Evolutionary conservation across 306 rosid genomes (phyloP).

Genomic region (Styphnolobium japonicum): DNA sequence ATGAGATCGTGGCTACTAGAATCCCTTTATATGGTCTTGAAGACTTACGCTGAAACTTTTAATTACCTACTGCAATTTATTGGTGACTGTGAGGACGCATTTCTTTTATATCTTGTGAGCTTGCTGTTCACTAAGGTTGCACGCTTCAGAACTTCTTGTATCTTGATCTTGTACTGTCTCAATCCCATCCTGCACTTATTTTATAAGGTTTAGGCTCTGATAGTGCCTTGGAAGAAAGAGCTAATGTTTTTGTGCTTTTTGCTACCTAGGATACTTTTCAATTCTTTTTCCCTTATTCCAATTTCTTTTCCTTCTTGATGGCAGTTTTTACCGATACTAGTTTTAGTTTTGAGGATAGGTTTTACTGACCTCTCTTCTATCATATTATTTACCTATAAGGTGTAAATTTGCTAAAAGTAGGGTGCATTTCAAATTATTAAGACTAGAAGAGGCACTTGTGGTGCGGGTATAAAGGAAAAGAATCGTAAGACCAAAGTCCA

Average conservation of each 20-base stretch:
- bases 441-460: background rate
- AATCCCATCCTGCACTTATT: background rate
- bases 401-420: background rate
- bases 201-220: background rate
- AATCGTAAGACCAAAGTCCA: background rate
- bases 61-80: background rate
- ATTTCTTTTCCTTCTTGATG: background rate
- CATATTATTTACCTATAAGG: background rate
- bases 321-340: background rate
- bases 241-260: background rate
- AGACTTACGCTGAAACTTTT: background rate
- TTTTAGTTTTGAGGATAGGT: slow-evolving; percentile 13
- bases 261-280: background rate
- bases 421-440: background rate
- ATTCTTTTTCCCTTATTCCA: background rate
- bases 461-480: background rate
- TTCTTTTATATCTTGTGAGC: background rate
- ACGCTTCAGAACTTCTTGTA: background rate
- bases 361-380: background rate
- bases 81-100: background rate
- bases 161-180: background rate
- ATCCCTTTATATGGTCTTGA: background rate
- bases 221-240: background rate
- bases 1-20: background rate
- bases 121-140: background rate